phyloP scores from a whole-genome alignment of 1,139 yeast species.

The Casaregolazyma lundiana region DNA sequence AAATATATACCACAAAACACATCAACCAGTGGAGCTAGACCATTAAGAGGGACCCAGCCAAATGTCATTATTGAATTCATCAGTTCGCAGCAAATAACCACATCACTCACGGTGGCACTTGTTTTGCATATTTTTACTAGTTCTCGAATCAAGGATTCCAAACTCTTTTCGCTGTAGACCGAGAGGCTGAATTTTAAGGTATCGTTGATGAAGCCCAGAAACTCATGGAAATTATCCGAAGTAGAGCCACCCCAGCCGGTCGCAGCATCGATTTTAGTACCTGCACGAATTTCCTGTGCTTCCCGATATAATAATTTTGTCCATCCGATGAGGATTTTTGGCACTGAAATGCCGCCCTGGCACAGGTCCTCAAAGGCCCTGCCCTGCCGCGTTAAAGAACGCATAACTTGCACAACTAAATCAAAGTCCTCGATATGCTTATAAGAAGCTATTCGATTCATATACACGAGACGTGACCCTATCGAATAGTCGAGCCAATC shows the following conservation, averaged over 20 bases:
- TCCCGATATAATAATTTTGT: constrained; percentile 33
- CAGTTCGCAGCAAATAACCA: constrained; percentile 43
- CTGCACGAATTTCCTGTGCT: constrained; percentile 29
- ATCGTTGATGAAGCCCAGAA: constrained; percentile 40
- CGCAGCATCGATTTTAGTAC: constrained; percentile 28
- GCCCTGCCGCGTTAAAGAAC: constrained; percentile 55
- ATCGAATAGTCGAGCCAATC: constrained; percentile 43
- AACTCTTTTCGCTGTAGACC: constrained; percentile 41
- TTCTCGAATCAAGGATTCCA: constrained; percentile 36
- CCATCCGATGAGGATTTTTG: constrained; percentile 38
- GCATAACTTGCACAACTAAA: constrained; percentile 49
- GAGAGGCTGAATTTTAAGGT: constrained; percentile 49
- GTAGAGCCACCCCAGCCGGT: constrained; percentile 31
- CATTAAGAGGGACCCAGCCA: constrained; percentile 45
- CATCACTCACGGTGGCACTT: constrained; percentile 41
- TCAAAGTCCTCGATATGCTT: constrained; percentile 53
- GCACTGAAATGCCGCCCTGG: constrained; percentile 43
- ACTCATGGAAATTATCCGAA: constrained; percentile 31
- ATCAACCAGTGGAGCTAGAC: constrained; percentile 39
- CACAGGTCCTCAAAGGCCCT: constrained; percentile 54
- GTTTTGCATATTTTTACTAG: constrained; percentile 41
- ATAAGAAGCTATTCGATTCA: constrained; percentile 52
- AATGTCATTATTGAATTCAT: constrained; percentile 45
- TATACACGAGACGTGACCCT: constrained; percentile 49
- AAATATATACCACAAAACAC: constrained; percentile 48